phyloP scores from a whole-genome alignment of 2,329 filamentous ascomycete genomes.

The Aureobasidium vineae region DNA sequence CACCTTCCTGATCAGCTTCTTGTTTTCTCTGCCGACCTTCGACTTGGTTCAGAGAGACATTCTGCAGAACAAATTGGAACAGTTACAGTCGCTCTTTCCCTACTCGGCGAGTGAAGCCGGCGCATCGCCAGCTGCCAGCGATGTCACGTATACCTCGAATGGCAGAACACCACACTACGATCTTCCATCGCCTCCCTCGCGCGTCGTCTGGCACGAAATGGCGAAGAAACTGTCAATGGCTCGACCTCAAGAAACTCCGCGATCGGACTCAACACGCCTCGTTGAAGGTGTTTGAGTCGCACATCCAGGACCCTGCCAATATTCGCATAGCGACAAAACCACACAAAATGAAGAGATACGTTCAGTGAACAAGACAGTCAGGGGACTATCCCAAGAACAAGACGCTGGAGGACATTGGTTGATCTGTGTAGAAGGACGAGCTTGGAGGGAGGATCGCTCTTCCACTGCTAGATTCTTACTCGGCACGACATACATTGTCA shows the following conservation, averaged over 20 bases:
- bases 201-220: constrained; percentile 22
- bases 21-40: constrained; percentile 29
- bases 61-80: constrained; percentile 30
- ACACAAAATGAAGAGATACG: background rate
- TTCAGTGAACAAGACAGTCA: background rate
- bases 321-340: background rate
- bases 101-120: constrained; percentile 24
- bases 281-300: constrained; percentile 13
- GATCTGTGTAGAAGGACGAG: background rate
- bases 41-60: constrained; percentile 26
- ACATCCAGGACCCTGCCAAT: background rate
- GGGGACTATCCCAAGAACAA: background rate
- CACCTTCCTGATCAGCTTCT: constrained; percentile 28
- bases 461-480: background rate
- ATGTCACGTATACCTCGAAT: background rate
- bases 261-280: background rate
- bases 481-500: background rate
- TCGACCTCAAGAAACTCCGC: background rate
- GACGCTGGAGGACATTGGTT: background rate
- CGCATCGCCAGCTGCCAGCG: constrained; percentile 18
- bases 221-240: constrained; percentile 25
- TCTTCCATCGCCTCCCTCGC: constrained; percentile 18
- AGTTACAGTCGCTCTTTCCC: constrained; percentile 26
- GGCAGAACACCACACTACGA: constrained; percentile 8
- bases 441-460: background rate